These are phyloP conservation scores for Paraurostyla sp. DNA, from an alignment of 73 alveolate genomes.

Conservation along the genomic window DNA sequence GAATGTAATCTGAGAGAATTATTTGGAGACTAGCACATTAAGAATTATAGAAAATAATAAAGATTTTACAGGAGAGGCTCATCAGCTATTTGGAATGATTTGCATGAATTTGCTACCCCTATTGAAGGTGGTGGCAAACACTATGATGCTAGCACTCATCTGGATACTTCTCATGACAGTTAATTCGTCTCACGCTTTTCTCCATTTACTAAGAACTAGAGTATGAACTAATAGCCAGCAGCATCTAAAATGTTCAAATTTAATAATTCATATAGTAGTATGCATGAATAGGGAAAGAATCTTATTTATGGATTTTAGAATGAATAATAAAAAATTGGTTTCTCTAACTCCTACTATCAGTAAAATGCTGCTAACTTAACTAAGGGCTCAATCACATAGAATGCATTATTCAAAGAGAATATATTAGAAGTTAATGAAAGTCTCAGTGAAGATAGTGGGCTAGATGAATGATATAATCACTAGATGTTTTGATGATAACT, in stretches of 20 bases:
- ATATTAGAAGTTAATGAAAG: too few relatives aligned
- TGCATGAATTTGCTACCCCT: conserved; percentile 25
- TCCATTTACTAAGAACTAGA: not conserved
- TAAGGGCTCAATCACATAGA: too few relatives aligned
- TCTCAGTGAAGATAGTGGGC: too few relatives aligned
- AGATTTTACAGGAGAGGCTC: conserved; percentile 25
- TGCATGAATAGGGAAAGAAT: not conserved
- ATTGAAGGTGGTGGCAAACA: not conserved
- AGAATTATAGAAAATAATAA: not conserved
- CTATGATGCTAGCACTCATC: not conserved
- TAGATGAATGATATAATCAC: too few relatives aligned
- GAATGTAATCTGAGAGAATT: conserved; percentile 15
- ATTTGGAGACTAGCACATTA: not conserved
- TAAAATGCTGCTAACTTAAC: too few relatives aligned
- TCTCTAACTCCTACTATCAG: too few relatives aligned
- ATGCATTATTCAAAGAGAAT: too few relatives aligned
- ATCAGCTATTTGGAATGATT: conserved; percentile 50
- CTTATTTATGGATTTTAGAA: not conserved
- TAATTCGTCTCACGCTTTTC: not conserved
- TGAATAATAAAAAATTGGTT: too few relatives aligned
- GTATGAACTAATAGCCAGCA: not conserved
- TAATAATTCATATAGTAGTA: not conserved
- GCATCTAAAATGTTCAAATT: not conserved
- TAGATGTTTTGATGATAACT: too few relatives aligned
- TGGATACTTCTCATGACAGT: not conserved